Base-by-base conservation (phyloP, 2,329 filamentous ascomycete species). In the Macrophomina phaseolina region DNA sequence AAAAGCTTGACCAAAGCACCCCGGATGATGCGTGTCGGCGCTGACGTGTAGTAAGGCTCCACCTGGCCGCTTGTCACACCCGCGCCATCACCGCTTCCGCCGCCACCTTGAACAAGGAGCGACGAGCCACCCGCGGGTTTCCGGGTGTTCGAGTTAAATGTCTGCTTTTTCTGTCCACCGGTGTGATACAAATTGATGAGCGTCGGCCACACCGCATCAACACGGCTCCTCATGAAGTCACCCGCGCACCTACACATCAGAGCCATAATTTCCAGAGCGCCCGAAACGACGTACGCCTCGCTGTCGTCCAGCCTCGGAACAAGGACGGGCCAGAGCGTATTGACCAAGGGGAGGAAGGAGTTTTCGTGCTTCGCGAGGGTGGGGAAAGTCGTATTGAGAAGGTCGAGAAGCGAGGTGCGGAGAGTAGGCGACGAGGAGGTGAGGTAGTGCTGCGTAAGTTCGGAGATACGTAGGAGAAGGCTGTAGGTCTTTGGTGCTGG, bases 261-360 rank as follows among this genome's bases (percentile, higher is more conserved):
- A 2, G 82, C 82, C 3, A 98, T 82, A 0, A 92, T 86, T 14
- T 88, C 84, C 67, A 92, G 89, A 5, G 93, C 89, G 16, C 89
- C 87, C 8, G 90, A 85, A 2, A 86, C 86, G 9, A 97, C 86
- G 73, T 89, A 91, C 0, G 87, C 81, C 76, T 93, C 89, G 4
- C 80, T 70, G 69, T 93, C 91, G 70, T 88, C 86, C 5, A 93
- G 81, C 30, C 89, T 84, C n/a, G 84, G 83, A 1, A 90, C 81
- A 5, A 97, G 81, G 6, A 96, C 90, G 0, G 94, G 93, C 94
- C 94, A 99, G 7, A 98, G 83, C 3, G 91, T 90, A 77, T 98
- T 95, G 71, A 98, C 89, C 0, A 98, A 84, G 0, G 95, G 95
- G 1, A 99, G 81, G 75, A 97, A 97, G 0, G 89, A 87, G 68